Percentiles rank a stretch among this genome's conserved stretches.
Evolutionary conservation across 2,329 filamentous ascomycete genomes (phyloP).

Genomic region (Arthrobotrys musiformis): DNA sequence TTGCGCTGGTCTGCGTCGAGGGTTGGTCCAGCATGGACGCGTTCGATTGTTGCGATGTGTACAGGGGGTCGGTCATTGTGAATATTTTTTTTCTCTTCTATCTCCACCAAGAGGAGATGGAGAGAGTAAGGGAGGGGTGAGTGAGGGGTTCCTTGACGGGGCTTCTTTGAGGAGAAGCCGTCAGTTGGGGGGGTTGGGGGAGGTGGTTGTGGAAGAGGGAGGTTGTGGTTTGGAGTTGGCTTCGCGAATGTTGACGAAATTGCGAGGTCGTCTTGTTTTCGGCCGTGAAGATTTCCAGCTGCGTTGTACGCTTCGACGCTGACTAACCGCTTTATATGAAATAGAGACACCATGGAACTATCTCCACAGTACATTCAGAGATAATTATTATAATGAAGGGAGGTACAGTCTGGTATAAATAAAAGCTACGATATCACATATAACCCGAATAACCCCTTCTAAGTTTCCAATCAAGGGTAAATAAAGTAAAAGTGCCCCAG

Average conservation of each 20-base stretch:
- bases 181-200: not conserved
- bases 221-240: slow-evolving; percentile 19
- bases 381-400: too few species aligned
- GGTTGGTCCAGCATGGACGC: slow-evolving; percentile 50
- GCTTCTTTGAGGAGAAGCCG: slow-evolving; percentile 10
- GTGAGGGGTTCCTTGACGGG: not conserved
- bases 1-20: slow-evolving; percentile 45
- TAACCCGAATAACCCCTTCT: too few species aligned
- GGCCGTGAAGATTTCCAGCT: slow-evolving; percentile 33
- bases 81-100: slow-evolving; percentile 3
- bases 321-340: not conserved
- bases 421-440: too few species aligned
- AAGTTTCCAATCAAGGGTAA: not conserved
- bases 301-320: slow-evolving; percentile 41
- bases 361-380: too few species aligned
- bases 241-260: slow-evolving; percentile 53
- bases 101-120: not conserved
- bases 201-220: slow-evolving; percentile 54
- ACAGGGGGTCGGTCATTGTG: slow-evolving; percentile 46
- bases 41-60: slow-evolving; percentile 53
- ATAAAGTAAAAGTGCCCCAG: too few species aligned
- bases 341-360: not conserved
- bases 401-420: too few species aligned
- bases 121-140: not conserved
- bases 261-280: slow-evolving; percentile 27